Base-by-base conservation (phyloP, 352 stramenopile genomes). In the Pythium rhizo-oryzae region DNA sequence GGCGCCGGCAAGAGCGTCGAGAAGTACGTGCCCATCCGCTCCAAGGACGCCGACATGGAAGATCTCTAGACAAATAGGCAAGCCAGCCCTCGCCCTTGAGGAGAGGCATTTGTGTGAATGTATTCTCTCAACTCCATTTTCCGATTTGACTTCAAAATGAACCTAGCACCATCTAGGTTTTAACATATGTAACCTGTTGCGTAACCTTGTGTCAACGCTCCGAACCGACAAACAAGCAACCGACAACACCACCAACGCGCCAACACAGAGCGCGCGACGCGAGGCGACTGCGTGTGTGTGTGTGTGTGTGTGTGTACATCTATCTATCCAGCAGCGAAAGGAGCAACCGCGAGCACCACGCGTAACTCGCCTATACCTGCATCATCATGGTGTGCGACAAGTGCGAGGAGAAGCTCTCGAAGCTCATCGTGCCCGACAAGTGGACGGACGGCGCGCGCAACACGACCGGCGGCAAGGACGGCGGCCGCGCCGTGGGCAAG, bases 331-430 rank as follows among this genome's bases (percentile, higher is more conserved):
- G 28, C 28, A 43, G 8, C 37, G 4, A 2, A 43, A 43, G 35
- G 28, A 33, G 28, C 28, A 33, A 33, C 28, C 28, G 28, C 28
- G 28, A 33, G 28, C 28, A 6, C 28, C 28, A 33, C 28, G 37
- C 37, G 11, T 43, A 33, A 33, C 28, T 33, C 28, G 28, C 28
- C 28, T 33, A 33, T 33, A 33, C 2, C 28, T 2, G 28, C 6
- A 7, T 6, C 37, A 43, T 43, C 41, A 92, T 92, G 83, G 83
- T 92, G 67, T 92, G 83, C 67, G 81, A 88, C 39, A 86, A 87
- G 63, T 92, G 83, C 65, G 83, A 92, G 62, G 80, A 78, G 57
- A 92, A 92, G 77, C 76, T 92, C n/a, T 86, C 81, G 44, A 87
- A 84, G 74, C 74, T 92, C 39, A 79, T 90, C 39, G 84, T 92